A percentile compares a stretch with the other conserved stretches of the same genome.
These are phyloP conservation scores for Coprinopsis sp. DNA, from an alignment of 768 basidiomycete genomes.

Conservation along the genomic window DNA sequence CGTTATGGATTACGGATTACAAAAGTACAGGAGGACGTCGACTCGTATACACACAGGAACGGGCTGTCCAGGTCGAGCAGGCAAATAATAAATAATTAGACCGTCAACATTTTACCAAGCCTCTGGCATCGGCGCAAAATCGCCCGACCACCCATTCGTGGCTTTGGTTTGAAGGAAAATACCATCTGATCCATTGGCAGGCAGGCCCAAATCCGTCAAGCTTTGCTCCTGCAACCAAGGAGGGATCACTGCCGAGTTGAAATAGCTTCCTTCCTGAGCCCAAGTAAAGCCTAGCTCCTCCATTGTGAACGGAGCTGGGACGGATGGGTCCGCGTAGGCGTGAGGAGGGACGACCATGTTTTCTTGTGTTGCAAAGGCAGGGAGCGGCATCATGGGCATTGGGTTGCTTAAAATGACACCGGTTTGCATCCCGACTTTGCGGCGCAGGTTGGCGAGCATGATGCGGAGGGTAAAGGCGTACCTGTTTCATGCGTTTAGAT, in stretches of 20 bases:
- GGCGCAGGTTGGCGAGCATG: constrained; percentile 88
- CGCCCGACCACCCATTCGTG: constrained; percentile 70
- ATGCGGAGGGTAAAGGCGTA: constrained; percentile 89
- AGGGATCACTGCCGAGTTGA: constrained; percentile 82
- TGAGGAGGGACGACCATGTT: constrained; percentile 59
- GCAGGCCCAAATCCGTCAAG: constrained; percentile 83
- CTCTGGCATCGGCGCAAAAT: constrained; percentile 74
- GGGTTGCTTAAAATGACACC: constrained; percentile 37
- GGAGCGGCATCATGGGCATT: constrained; percentile 47
- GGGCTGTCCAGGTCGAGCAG: not conserved
- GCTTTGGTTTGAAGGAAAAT: constrained; percentile 78
- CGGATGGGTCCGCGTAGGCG: constrained; percentile 39
- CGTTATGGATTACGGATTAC: too few relatives aligned
- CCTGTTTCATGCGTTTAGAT: constrained; percentile 31
- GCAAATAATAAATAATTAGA: not conserved
- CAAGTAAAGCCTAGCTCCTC: constrained; percentile 81
- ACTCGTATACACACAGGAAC: too few relatives aligned
- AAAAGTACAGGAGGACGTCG: too few relatives aligned
- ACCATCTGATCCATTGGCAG: constrained; percentile 87
- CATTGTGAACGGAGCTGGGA: constrained; percentile 69
- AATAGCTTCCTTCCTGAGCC: constrained; percentile 58
- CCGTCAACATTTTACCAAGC: constrained; percentile 58
- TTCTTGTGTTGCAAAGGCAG: constrained; percentile 37
- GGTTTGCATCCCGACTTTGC: constrained; percentile 71
- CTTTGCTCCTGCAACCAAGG: constrained; percentile 91